phyloP scores from a whole-genome alignment of 2,329 filamentous ascomycete species.

The Curvularia sp. region DNA sequence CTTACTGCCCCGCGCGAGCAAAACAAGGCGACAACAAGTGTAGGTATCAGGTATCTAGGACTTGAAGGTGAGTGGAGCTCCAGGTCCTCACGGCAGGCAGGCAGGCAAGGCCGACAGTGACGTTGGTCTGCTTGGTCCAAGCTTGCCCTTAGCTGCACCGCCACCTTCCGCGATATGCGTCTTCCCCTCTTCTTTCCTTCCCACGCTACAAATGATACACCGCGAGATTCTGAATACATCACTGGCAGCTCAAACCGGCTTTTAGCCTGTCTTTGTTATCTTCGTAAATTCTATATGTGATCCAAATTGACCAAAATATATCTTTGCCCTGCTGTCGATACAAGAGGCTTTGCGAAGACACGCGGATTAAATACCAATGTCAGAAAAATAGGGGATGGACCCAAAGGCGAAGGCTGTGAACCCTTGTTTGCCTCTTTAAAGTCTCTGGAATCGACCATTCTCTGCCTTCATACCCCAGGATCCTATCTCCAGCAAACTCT shows the following conservation, averaged over 20 bases:
- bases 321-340: background rate
- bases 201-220: background rate
- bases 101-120: conserved; percentile 12
- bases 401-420: background rate
- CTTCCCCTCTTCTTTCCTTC: background rate
- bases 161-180: conserved; percentile 1
- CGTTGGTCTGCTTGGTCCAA: conserved; percentile 17
- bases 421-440: background rate
- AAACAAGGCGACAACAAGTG: background rate
- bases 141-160: conserved; percentile 10
- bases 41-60: conserved; percentile 3
- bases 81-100: conserved; percentile 14
- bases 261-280: background rate
- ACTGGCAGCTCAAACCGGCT: background rate
- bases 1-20: background rate
- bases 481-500: background rate
- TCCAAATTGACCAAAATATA: background rate
- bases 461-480: background rate
- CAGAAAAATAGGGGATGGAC: background rate
- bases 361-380: background rate
- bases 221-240: background rate
- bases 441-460: background rate
- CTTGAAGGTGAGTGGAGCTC: conserved; percentile 14
- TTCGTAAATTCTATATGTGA: background rate
- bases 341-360: background rate